phyloP scores from a whole-genome alignment of 129 eudicot genomes.

The Helichrysum umbraculigerum region DNA sequence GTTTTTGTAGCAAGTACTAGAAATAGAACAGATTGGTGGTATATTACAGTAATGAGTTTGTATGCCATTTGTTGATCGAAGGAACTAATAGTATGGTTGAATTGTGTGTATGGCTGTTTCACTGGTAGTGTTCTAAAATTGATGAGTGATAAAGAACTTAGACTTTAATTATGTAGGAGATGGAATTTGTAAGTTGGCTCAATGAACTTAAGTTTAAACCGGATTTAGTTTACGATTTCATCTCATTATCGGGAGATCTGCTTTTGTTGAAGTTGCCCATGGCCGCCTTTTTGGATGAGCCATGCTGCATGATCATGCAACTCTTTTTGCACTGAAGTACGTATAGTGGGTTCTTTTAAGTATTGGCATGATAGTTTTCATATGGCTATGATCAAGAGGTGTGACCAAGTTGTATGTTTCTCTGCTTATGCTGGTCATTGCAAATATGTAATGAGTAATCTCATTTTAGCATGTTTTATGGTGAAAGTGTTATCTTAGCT shows the following conservation, averaged over 20 bases:
- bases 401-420: not conserved
- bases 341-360: not conserved
- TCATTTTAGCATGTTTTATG: slow-evolving; percentile 3
- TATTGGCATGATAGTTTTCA: not conserved
- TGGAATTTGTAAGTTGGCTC: not conserved
- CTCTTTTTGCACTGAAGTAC: not conserved
- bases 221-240: not conserved
- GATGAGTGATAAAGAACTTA: not conserved
- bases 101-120: not conserved
- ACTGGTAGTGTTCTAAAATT: too few relatives aligned
- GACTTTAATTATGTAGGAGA: not conserved
- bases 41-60: not conserved
- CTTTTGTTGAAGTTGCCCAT: not conserved
- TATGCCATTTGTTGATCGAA: not conserved
- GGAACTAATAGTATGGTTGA: not conserved
- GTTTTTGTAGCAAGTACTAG: slow-evolving; percentile 5
- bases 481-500: slow-evolving; percentile 25
- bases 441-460: not conserved
- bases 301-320: not conserved
- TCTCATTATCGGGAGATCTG: not conserved
- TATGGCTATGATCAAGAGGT: not conserved
- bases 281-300: not conserved
- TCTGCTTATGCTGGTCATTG: slow-evolving; percentile 9
- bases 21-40: not conserved
- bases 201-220: not conserved